Evolutionary conservation across 192 early-diverging fungal species (phyloP), one percentile per base, ranked within the genome.

Genomic region (Podochytrium sp.): DNA sequence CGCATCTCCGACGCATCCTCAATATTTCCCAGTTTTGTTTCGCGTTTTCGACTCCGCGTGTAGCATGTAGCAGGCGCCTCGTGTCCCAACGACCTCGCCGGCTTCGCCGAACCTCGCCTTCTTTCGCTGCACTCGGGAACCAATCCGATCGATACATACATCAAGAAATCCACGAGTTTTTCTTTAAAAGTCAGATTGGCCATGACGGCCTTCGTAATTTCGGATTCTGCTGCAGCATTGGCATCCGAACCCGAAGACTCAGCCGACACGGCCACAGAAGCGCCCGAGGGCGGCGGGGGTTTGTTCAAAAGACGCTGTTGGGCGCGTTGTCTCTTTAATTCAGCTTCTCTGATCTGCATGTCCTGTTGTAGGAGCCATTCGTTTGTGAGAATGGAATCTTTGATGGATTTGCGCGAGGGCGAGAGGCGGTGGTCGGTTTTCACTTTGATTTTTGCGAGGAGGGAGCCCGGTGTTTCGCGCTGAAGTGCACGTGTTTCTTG

Each of bases 101-200:
- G n/a, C n/a, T n/a, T n/a, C n/a, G n/a, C n/a, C n/a, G n/a, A n/a
- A n/a, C n/a, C n/a, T n/a, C n/a, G n/a, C n/a, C n/a, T n/a, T n/a
- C n/a, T n/a, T n/a, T n/a, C n/a, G n/a, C n/a, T n/a, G n/a, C n/a
- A n/a, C n/a, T n/a, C n/a, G n/a, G n/a, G n/a, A n/a, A n/a, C n/a
- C n/a, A n/a, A n/a, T n/a, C 23, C 10, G 23, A 33, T 18, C 16
- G 43, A 16, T 0, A 16, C 43, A 65, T 56, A 83, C 81, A 86
- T 83, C 39, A 86, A 61, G 65, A 86, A 86, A 59, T 86, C 81
- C 12, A 86, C 85, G 59, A 86, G 57, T 39, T 75, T 69, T 68
- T 79, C 81, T 60, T 78, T 80, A 59, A 86, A 86, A 41, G 79
- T 75, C 30, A 78, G 63, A 38, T 76, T 47, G 43, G 43, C 43